phyloP scores from a whole-genome alignment of 2,329 filamentous ascomycete species.

The Colletotrichum cuscutae region DNA sequence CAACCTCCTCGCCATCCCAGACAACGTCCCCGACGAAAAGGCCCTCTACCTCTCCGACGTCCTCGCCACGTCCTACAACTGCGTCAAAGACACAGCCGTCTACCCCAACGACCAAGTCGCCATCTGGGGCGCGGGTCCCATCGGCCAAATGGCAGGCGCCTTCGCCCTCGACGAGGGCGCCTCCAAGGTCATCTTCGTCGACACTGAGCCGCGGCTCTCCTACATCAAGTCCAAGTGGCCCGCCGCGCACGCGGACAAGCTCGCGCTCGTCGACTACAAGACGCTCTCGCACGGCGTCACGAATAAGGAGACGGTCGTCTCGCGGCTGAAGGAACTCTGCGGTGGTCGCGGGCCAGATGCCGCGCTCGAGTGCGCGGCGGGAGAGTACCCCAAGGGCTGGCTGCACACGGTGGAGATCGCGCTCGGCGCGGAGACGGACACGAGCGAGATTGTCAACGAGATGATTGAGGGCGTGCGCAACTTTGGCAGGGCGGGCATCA shows the following conservation, averaged over 20 bases:
- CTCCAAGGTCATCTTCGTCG: slow-evolving; percentile 80
- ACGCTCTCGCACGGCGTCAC: slow-evolving; percentile 67
- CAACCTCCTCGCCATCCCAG: slow-evolving; percentile 83
- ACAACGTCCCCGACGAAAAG: slow-evolving; percentile 86
- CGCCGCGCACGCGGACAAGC: slow-evolving; percentile 56
- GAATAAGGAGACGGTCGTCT: slow-evolving; percentile 71
- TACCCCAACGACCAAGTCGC: slow-evolving; percentile 81
- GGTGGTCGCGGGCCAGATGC: slow-evolving; percentile 80
- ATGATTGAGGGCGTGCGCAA: slow-evolving; percentile 80
- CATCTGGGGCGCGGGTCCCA: slow-evolving; percentile 86
- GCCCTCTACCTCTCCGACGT: slow-evolving; percentile 84
- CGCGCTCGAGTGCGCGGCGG: slow-evolving; percentile 73
- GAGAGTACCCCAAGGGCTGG: slow-evolving; percentile 72
- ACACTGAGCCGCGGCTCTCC: slow-evolving; percentile 76
- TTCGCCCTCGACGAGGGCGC: slow-evolving; percentile 83
- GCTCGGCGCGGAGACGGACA: slow-evolving; percentile 83
- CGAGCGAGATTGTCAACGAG: slow-evolving; percentile 82
- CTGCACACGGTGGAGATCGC: slow-evolving; percentile 67
- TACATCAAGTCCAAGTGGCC: slow-evolving; percentile 73
- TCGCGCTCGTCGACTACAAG: slow-evolving; percentile 77
- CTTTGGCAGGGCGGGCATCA: slow-evolving; percentile 80
- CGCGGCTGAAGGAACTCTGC: slow-evolving; percentile 77
- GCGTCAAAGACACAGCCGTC: slow-evolving; percentile 86
- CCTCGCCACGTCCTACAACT: slow-evolving; percentile 81
- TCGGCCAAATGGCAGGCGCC: slow-evolving; percentile 84